Conservation (phyloP, 257 asterid species). For the Solanum appendiculatum region DNA sequence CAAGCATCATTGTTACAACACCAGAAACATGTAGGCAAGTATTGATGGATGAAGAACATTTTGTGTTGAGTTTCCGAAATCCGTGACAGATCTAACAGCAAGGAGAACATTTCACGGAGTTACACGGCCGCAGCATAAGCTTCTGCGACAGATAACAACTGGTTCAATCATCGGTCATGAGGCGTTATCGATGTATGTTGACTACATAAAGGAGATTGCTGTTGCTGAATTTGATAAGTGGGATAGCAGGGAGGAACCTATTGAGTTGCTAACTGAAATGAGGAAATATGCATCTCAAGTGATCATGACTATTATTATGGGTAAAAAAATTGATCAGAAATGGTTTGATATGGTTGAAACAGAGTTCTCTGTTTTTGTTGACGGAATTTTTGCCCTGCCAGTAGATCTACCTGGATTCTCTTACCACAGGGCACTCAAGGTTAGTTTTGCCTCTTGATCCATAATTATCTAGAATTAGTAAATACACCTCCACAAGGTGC, state of each 20-base stretch:
- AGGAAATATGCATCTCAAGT: background rate
- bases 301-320: background rate
- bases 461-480: background rate
- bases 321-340: background rate
- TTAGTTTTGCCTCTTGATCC: background rate
- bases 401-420: constrained; percentile 10
- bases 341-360: background rate
- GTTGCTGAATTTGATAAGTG: background rate
- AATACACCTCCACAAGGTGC: background rate
- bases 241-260: background rate
- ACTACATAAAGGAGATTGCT: background rate
- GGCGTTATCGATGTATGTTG: background rate
- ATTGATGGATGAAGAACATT: constrained; percentile 5
- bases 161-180: background rate
- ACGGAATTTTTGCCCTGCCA: constrained; percentile 4
- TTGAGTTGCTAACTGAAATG: constrained; percentile 12
- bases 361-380: background rate
- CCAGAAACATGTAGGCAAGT: background rate
- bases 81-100: background rate
- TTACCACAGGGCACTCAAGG: constrained; percentile 9
- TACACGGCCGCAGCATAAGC: background rate
- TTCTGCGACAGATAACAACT: background rate
- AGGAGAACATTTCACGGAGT: constrained; percentile 3
- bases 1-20: background rate
- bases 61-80: background rate